phyloP scores from a whole-genome alignment of 140 eudicot genomes.

The Senecio squalidus region DNA sequence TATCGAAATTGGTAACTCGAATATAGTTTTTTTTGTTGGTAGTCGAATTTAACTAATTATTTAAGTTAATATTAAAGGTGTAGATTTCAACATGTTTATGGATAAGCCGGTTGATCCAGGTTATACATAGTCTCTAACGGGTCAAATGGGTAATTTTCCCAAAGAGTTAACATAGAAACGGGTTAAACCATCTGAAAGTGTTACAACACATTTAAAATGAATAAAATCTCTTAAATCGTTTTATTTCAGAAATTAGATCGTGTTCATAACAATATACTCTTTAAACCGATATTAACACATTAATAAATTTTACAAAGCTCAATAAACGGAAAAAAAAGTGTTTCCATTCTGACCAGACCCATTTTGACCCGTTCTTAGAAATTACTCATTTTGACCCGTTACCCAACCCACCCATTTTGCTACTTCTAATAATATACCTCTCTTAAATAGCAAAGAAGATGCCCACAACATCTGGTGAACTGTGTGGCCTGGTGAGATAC shows the following conservation, averaged over 20 bases:
- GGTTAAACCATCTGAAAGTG: no score
- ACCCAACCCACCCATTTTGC: neutral
- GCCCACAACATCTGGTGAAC: conserved; percentile 52
- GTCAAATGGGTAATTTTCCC: neutral
- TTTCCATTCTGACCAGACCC: no score
- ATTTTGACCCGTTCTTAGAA: no score
- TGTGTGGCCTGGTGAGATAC: conserved; percentile 35
- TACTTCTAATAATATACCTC: neutral
- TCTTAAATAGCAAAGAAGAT: conserved; percentile 54
- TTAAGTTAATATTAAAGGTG: neutral
- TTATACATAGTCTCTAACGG: neutral
- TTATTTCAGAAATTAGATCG: no score
- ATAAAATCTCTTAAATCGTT: no score
- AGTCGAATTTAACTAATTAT: neutral
- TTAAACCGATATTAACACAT: no score
- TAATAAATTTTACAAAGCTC: no score
- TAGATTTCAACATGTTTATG: neutral
- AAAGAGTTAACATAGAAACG: no score
- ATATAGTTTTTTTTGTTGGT: neutral
- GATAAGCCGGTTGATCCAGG: neutral
- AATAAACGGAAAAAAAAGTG: no score
- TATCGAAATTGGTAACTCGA: conserved; percentile 52
- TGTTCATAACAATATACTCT: no score
- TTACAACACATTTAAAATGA: no score
- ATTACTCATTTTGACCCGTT: no score